phyloP scores from a whole-genome alignment of 257 asterid genomes.

The Lantana camara region DNA sequence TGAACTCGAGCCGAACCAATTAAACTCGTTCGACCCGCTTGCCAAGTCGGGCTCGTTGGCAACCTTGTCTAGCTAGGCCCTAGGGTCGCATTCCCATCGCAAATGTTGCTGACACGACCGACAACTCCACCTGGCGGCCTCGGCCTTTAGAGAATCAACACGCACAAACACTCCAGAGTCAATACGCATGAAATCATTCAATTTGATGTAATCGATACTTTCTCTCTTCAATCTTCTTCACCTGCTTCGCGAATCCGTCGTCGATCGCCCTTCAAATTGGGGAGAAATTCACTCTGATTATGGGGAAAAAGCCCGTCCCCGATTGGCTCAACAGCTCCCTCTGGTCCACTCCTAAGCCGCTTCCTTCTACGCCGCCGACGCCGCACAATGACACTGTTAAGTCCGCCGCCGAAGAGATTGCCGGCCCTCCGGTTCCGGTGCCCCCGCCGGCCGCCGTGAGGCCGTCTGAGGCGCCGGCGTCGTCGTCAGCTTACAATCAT shows the following conservation, averaged over 20 bases:
- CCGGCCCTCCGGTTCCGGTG: slow-evolving; percentile 39
- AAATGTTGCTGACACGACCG: neutral
- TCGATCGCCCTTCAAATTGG: slow-evolving; percentile 2
- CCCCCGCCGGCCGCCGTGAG: slow-evolving; percentile 40
- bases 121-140: neutral
- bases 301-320: slow-evolving; percentile 56
- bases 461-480: slow-evolving; percentile 31
- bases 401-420: slow-evolving; percentile 26
- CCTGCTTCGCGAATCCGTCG: neutral
- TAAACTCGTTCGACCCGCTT: too few species aligned
- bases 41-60: too few species aligned
- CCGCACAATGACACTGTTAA: slow-evolving; percentile 28
- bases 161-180: neutral
- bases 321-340: slow-evolving; percentile 86
- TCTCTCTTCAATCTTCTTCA: neutral
- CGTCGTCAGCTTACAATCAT: slow-evolving; percentile 25
- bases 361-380: slow-evolving; percentile 26
- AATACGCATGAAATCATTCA: neutral
- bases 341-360: slow-evolving; percentile 61
- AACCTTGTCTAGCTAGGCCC: too few species aligned
- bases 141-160: neutral
- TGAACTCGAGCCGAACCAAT: neutral
- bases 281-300: slow-evolving; percentile 3
- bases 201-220: neutral
- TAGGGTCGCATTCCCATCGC: neutral